phyloP scores from a whole-genome alignment of 2,329 filamentous ascomycete genomes.

The Penicillium hordei region DNA sequence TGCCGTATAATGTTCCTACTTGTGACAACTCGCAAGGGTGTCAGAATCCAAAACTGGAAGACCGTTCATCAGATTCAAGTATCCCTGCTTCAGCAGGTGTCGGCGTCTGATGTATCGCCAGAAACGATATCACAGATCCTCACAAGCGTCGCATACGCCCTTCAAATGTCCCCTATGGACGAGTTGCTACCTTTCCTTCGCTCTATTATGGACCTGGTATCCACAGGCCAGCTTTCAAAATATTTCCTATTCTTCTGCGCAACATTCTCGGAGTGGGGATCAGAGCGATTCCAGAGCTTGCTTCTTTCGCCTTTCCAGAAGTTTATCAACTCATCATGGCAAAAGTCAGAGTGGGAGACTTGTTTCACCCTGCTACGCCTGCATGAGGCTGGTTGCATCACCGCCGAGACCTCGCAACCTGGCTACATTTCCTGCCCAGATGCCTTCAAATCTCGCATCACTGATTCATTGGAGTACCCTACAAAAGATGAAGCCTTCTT shows the following conservation, averaged over 20 bases:
- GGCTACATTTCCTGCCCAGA: slow-evolving; percentile 44
- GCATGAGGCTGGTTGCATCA: slow-evolving; percentile 50
- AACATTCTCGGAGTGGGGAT: slow-evolving; percentile 71
- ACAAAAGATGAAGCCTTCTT: slow-evolving; percentile 65
- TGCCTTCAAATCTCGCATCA: slow-evolving; percentile 69
- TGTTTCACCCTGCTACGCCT: slow-evolving; percentile 69
- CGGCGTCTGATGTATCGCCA: slow-evolving; percentile 26
- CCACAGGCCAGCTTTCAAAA: slow-evolving; percentile 62
- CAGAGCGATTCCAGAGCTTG: slow-evolving; percentile 73
- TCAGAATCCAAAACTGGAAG: slow-evolving; percentile 71
- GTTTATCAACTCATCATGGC: slow-evolving; percentile 76
- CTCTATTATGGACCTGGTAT: slow-evolving; percentile 64
- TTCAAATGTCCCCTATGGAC: slow-evolving; percentile 77
- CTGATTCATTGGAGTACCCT: slow-evolving; percentile 62
- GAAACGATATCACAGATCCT: slow-evolving; percentile 41
- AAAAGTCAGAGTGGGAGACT: slow-evolving; percentile 64
- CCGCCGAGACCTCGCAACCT: slow-evolving; percentile 44
- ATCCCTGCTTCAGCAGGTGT: slow-evolving; percentile 50
- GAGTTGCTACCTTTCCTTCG: slow-evolving; percentile 69
- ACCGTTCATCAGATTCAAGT: slow-evolving; percentile 59
- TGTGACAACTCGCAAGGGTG: slow-evolving; percentile 75
- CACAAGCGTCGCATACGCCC: slow-evolving; percentile 59
- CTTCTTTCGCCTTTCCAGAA: slow-evolving; percentile 78
- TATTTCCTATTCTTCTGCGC: slow-evolving; percentile 86
- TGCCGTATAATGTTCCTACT: slow-evolving; percentile 58